Evolutionary conservation across 371 early-diverging fungal genomes (phyloP).

Genomic region (Mortierella sp.): DNA sequence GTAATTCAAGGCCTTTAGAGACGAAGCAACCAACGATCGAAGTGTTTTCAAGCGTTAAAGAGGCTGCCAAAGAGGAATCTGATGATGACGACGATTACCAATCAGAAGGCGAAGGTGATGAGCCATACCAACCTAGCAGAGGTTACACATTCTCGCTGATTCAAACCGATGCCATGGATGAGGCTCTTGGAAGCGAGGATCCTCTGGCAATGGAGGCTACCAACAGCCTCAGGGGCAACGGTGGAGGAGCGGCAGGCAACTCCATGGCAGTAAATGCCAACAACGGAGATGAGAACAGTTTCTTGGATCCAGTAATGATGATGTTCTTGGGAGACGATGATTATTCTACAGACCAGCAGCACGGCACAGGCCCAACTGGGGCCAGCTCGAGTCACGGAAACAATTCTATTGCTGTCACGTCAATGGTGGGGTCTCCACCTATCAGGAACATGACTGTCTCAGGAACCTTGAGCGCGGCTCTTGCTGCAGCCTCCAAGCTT

Average conservation of each 20-base stretch:
- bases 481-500: conserved; percentile 51
- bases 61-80: conserved; percentile 69
- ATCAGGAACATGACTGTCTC: conserved; percentile 47
- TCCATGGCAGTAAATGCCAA: background rate
- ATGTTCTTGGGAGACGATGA: conserved; percentile 56
- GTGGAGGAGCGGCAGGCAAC: background rate
- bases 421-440: conserved; percentile 38
- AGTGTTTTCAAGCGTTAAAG: conserved; percentile 70
- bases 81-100: conserved; percentile 69
- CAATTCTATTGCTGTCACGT: background rate
- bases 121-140: conserved; percentile 51
- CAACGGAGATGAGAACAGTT: conserved; percentile 19
- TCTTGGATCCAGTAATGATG: conserved; percentile 42
- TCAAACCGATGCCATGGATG: conserved; percentile 74
- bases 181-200: conserved; percentile 66
- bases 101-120: conserved; percentile 61
- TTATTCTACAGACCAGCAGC: conserved; percentile 21
- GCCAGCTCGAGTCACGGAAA: background rate
- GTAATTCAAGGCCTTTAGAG: conserved; percentile 24
- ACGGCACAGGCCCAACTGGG: background rate
- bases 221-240: conserved; percentile 34
- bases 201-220: conserved; percentile 54
- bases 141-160: conserved; percentile 66
- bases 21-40: conserved; percentile 65
- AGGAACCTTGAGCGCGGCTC: conserved; percentile 48